Conservation (phyloP, 1,139 yeast species). For the Yamadazyma spencermartinsiae region DNA sequence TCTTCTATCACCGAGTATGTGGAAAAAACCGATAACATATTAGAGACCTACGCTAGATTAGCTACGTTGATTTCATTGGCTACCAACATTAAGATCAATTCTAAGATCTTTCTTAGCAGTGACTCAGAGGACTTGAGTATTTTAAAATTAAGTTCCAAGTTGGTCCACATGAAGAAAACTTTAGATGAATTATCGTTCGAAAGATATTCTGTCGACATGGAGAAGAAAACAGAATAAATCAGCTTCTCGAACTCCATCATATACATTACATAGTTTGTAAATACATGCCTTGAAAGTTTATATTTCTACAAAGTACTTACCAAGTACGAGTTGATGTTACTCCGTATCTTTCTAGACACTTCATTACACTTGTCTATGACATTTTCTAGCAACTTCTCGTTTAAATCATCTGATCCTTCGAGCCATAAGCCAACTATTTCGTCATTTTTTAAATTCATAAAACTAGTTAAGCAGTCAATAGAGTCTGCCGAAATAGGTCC, state of each 20-base stretch:
- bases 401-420: constrained; percentile 35
- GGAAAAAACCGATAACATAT: constrained; percentile 28
- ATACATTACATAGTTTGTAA: constrained; percentile 1
- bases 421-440: constrained; percentile 60
- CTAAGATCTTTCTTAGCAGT: constrained; percentile 38
- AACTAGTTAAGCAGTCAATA: constrained; percentile 47
- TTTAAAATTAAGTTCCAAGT: constrained; percentile 37
- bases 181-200: constrained; percentile 44
- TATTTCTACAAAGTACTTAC: neutral
- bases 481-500: constrained; percentile 18
- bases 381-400: constrained; percentile 27
- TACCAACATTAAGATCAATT: constrained; percentile 40
- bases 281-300: neutral
- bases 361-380: constrained; percentile 41
- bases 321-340: constrained; percentile 38
- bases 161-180: constrained; percentile 42
- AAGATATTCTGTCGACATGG: constrained; percentile 14
- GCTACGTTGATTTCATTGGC: constrained; percentile 36
- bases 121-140: constrained; percentile 34
- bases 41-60: constrained; percentile 34
- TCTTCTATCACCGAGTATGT: constrained; percentile 29
- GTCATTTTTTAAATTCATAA: constrained; percentile 53
- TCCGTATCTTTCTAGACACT: constrained; percentile 46
- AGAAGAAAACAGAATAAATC: constrained; percentile 18
- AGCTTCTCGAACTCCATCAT: too few relatives aligned